Evolutionary conservation across 352 stramenopile species (phyloP).

Genomic region (Phytophthora colocasiae): DNA sequence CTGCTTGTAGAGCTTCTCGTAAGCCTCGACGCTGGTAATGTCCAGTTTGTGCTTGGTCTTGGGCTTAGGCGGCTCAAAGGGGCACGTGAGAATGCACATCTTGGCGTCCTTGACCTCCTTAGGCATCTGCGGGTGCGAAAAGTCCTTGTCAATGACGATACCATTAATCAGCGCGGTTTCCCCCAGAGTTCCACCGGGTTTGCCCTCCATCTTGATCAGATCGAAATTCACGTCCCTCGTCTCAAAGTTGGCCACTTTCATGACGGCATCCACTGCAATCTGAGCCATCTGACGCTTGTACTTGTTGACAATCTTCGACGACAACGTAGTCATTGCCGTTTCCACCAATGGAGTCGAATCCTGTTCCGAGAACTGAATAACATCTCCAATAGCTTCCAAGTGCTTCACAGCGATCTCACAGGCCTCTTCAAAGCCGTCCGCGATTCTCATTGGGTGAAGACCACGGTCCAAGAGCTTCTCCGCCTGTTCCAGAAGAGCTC

Average conservation of each 20-base stretch:
- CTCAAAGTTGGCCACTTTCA: slow-evolving; percentile 98
- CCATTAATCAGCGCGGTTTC: slow-evolving; percentile 99
- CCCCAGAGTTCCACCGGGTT: slow-evolving; percentile 96
- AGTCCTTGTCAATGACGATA: slow-evolving; percentile 99
- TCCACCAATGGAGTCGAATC: slow-evolving; percentile 96
- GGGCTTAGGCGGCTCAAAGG: slow-evolving; percentile 99
- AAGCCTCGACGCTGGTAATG: slow-evolving; percentile 98
- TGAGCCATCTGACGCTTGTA: slow-evolving; percentile 99
- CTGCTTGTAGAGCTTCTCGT: slow-evolving; percentile 96
- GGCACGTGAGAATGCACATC: slow-evolving; percentile 99
- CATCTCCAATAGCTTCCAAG: slow-evolving; percentile 95
- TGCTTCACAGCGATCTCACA: slow-evolving; percentile 96
- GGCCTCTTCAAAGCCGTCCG: slow-evolving; percentile 98
- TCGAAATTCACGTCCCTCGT: slow-evolving; percentile 99
- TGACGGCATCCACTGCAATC: slow-evolving; percentile 98
- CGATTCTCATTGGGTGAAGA: slow-evolving; percentile 98
- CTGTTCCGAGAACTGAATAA: slow-evolving; percentile 96
- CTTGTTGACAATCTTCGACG: slow-evolving; percentile 99
- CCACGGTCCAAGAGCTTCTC: slow-evolving; percentile 97
- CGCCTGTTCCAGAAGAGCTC: slow-evolving; percentile 97
- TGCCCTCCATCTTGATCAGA: slow-evolving; percentile 99
- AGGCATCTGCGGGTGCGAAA: slow-evolving; percentile 98
- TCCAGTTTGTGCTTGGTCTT: slow-evolving; percentile 99
- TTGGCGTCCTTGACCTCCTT: slow-evolving; percentile 98
- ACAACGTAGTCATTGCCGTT: slow-evolving; percentile 99